Percentiles rank a stretch among this genome's conserved stretches.
These are phyloP conservation scores for Ogataea paraovalis DNA, from an alignment of 805 yeast species.

Conservation along the genomic window DNA sequence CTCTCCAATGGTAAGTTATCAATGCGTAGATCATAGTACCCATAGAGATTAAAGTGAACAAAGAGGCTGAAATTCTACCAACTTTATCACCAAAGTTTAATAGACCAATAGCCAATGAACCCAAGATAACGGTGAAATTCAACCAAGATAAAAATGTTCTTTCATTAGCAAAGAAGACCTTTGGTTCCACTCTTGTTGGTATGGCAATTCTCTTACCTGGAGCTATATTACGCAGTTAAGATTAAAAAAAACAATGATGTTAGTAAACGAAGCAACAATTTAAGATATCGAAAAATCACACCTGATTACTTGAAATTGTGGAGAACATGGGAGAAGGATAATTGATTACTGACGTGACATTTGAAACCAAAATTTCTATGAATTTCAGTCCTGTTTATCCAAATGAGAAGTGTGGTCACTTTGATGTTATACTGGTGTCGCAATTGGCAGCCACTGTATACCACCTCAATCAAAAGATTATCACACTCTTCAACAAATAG, in stretches of 20 bases:
- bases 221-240: slow-evolving; percentile 11
- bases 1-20: slow-evolving; percentile 98
- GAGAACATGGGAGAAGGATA: no score
- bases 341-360: no score
- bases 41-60: slow-evolving; percentile 96
- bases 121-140: slow-evolving; percentile 96
- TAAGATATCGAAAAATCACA: no score
- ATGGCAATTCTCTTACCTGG: slow-evolving; percentile 87
- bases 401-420: no score
- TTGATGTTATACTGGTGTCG: no score
- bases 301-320: no score
- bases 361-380: no score
- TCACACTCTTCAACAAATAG: no score
- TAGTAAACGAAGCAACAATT: slow-evolving; percentile 3
- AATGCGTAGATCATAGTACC: slow-evolving; percentile 95
- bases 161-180: slow-evolving; percentile 97
- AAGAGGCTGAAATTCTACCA: slow-evolving; percentile 88
- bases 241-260: neutral
- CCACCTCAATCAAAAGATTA: no score
- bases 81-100: slow-evolving; percentile 93
- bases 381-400: no score
- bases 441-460: no score
- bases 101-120: slow-evolving; percentile 94
- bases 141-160: slow-evolving; percentile 98
- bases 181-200: slow-evolving; percentile 98